Conservation (phyloP, 257 asterid species). For the Solanum corneliomulleri region DNA sequence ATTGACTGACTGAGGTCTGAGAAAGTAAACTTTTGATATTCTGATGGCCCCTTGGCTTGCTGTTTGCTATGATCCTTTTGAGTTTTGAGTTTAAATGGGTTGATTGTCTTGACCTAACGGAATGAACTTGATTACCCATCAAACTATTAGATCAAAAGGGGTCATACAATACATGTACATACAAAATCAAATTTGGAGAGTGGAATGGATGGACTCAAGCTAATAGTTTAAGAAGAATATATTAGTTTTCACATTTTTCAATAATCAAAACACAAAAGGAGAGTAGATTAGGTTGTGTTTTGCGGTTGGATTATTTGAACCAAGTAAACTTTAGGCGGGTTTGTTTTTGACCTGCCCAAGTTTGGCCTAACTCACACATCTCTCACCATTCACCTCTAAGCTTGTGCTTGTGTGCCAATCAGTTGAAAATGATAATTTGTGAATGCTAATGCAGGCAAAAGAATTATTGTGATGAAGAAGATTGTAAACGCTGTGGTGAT, state of each 20-base stretch:
- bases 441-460: slow-evolving; percentile 40
- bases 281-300: not conserved
- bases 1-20: not conserved
- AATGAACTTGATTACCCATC: not conserved
- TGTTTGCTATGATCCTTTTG: not conserved
- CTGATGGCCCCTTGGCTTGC: not conserved
- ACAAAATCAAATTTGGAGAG: not conserved
- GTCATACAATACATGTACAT: not conserved
- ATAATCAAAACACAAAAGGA: not conserved
- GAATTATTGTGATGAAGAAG: slow-evolving; percentile 84
- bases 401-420: not conserved
- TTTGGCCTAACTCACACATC: not conserved
- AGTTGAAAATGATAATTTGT: not conserved
- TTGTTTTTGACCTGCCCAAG: not conserved
- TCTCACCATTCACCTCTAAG: not conserved
- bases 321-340: not conserved
- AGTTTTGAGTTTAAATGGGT: not conserved
- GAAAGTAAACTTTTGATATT: not conserved
- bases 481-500: slow-evolving; percentile 66
- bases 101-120: not conserved
- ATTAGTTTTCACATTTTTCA: not conserved
- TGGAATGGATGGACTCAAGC: not conserved
- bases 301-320: not conserved
- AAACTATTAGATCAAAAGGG: not conserved
- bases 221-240: not conserved